Evolutionary conservation across 768 basidiomycete genomes (phyloP).

Genomic region (Psilocybe cubensis): DNA sequence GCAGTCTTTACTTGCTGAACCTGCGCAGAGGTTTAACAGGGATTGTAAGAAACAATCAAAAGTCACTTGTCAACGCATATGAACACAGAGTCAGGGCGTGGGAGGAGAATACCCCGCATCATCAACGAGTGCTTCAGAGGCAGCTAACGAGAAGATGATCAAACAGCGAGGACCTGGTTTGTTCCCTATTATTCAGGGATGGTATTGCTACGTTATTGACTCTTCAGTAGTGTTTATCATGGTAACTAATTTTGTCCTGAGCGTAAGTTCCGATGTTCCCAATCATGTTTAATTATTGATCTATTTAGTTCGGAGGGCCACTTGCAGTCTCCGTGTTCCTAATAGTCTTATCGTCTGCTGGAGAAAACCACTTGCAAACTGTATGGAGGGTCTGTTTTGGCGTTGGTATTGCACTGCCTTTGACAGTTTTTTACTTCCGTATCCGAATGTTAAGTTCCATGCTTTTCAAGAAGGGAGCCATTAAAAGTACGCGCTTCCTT

Average conservation of each 20-base stretch:
- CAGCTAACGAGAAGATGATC: constrained; percentile 71
- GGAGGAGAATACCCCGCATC: constrained; percentile 82
- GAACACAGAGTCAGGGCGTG: constrained; percentile 51
- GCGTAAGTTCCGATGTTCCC: constrained; percentile 37
- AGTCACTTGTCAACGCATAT: neutral
- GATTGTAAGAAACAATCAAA: constrained; percentile 40
- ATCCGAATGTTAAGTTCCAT: constrained; percentile 71
- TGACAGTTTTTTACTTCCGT: constrained; percentile 75
- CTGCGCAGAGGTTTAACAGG: constrained; percentile 63
- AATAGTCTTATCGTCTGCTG: constrained; percentile 69
- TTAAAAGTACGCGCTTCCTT: constrained; percentile 48
- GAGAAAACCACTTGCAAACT: constrained; percentile 59
- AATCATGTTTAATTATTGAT: neutral
- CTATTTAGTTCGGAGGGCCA: constrained; percentile 62
- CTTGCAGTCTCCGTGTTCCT: constrained; percentile 69
- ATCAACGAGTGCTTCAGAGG: constrained; percentile 69
- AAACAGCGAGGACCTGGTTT: constrained; percentile 62
- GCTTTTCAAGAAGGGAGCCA: constrained; percentile 66
- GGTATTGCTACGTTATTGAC: neutral
- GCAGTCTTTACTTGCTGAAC: neutral
- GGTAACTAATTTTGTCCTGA: constrained; percentile 75
- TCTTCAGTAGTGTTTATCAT: constrained; percentile 61
- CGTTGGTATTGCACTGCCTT: constrained; percentile 61
- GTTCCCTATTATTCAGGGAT: neutral
- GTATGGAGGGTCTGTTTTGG: constrained; percentile 74